Base-by-base conservation (phyloP, 2,329 filamentous ascomycete species). In the Lachnellula cervina region DNA sequence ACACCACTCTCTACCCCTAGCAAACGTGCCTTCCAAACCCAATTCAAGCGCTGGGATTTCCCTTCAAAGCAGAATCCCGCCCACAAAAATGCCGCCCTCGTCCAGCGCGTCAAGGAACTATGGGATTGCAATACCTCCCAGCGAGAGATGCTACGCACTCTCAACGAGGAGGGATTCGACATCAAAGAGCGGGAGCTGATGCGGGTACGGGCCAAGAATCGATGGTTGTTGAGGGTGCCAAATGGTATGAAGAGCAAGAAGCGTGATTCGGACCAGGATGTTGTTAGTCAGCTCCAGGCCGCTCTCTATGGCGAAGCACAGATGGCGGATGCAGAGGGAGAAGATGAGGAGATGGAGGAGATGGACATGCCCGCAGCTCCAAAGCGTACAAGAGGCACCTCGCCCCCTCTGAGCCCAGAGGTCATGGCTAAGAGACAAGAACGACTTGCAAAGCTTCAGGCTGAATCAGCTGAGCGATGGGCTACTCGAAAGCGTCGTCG, bases 41-140 rank as follows among this genome's bases (percentile, higher is more conserved):
- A 90, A 63, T 89, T 91, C 72, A 87, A 84, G 67, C 78, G 83
- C 69, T 94, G 90, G 90, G 80, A 83, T 7, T 93, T 94, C 63
- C 88, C 89, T 14, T 82, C 80, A 56, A 90, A 90, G 69, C 84
- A 88, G 63, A 84, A 86, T 57, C 84, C 84, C 0, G 84, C 85
- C 1, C 82, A 90, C 67, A 88, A 87, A 66, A 87, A 90, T 68
- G 75, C 78, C 14, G 76, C 75, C 23, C 79, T 93, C 7, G 82
- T 89, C 42, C 80, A 79, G 17, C 82, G 89, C 32, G 80, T 93
- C 58, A 85, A 84, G 67, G 81, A 92, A 72, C 77, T 94, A 64
- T 94, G 89, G 89, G 85, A 89, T 69, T 77, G 76, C 63, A 94
- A 93, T 66, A 77, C 83, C 14, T 79, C 76, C 17, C 88, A 91